Evolutionary conservation across 139 green algal genomes (phyloP).

Genomic region (Bryopsis sp.): DNA sequence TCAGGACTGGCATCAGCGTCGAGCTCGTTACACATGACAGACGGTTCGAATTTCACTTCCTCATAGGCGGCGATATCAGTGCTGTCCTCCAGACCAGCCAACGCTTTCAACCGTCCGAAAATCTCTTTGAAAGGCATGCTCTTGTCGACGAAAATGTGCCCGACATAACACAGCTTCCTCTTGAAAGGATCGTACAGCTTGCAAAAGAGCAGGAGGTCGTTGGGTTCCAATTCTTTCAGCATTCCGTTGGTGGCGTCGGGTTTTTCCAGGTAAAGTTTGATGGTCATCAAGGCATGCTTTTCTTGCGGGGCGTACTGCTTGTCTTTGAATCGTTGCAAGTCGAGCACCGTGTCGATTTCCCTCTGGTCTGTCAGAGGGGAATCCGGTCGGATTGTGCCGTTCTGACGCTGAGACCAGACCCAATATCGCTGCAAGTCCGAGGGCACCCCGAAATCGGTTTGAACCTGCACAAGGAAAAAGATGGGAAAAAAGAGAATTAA

Average conservation of each 20-base stretch:
- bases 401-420: constrained; percentile 71
- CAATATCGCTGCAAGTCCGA: constrained; percentile 77
- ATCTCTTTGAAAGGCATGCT: constrained; percentile 20
- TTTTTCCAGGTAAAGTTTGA: constrained; percentile 74
- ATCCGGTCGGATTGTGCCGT: constrained; percentile 63
- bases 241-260: constrained; percentile 17
- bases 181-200: constrained; percentile 74
- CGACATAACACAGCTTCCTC: constrained; percentile 26
- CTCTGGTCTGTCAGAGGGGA: constrained; percentile 36
- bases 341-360: constrained; percentile 37
- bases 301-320: background rate
- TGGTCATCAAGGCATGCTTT: constrained; percentile 44
- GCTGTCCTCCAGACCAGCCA: constrained; percentile 30
- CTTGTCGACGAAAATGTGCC: constrained; percentile 25
- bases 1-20: constrained; percentile 16
- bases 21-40: constrained; percentile 60
- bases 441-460: constrained; percentile 54
- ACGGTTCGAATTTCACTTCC: constrained; percentile 87
- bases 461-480: too few relatives aligned
- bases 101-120: constrained; percentile 31
- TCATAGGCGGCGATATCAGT: constrained; percentile 46
- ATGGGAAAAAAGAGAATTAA: constrained; percentile 17
- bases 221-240: background rate
- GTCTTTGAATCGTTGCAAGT: constrained; percentile 37
- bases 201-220: constrained; percentile 77